Percentiles rank a stretch among this genome's conserved stretches.
These are phyloP conservation scores for Colletotrichum eremochloae DNA, from an alignment of 2,329 filamentous ascomycete species.

Conservation along the genomic window DNA sequence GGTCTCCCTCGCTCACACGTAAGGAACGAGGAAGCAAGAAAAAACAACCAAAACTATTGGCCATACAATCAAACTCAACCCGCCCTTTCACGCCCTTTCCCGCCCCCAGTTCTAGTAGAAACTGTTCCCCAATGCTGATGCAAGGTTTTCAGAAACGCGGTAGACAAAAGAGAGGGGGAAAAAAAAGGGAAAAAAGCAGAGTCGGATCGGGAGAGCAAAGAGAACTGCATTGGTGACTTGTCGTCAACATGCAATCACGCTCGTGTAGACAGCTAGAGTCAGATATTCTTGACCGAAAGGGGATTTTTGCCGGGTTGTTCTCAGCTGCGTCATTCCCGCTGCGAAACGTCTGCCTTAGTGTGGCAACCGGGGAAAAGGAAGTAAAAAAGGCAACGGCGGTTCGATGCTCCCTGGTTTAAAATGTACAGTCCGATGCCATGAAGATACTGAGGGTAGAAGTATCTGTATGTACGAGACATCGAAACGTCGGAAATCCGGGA, in stretches of 20 bases:
- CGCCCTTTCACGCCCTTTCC: constrained; percentile 3
- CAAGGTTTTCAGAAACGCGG: not conserved
- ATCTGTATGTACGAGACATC: constrained; percentile 19
- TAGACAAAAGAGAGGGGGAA: constrained; percentile 27
- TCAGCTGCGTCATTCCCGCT: not conserved
- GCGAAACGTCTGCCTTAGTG: not conserved
- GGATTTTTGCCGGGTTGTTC: not conserved
- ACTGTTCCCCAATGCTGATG: constrained; percentile 29
- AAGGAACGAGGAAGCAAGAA: not conserved
- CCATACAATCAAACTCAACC: not conserved
- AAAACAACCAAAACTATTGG: not conserved
- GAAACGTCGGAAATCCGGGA: constrained; percentile 6
- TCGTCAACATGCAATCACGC: not conserved
- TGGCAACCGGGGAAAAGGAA: not conserved
- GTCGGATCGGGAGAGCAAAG: not conserved
- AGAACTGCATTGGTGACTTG: too few relatives aligned
- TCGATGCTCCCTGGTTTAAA: not conserved
- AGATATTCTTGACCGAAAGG: not conserved
- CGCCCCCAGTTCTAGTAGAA: constrained; percentile 16
- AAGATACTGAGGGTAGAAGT: not conserved
- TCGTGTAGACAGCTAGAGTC: too few relatives aligned
- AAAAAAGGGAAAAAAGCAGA: constrained; percentile 7
- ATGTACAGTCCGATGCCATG: constrained; percentile 21
- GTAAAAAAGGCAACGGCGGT: not conserved
- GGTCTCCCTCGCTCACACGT: not conserved